A percentile compares a stretch with the other conserved stretches of the same genome.
These are phyloP conservation scores for Lasiodiplodia sp. DNA, from an alignment of 2,329 filamentous ascomycete species.

Conservation along the genomic window DNA sequence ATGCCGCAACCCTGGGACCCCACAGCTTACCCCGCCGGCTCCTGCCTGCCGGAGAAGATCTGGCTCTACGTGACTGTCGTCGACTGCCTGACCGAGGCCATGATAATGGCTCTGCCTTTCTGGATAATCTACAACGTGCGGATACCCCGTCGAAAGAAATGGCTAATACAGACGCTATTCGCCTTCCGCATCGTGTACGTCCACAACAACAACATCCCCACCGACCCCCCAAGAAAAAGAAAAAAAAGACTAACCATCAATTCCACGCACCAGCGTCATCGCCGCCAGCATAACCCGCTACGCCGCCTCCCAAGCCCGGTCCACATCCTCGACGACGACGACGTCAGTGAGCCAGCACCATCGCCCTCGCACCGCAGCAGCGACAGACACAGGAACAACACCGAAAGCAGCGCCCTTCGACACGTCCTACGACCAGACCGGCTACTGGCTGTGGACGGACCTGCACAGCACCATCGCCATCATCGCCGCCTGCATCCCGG, in stretches of 20 bases:
- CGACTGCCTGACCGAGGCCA: constrained; percentile 13
- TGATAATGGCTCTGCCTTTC: constrained; percentile 15
- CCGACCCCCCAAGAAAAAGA: no score
- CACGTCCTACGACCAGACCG: constrained; percentile 15
- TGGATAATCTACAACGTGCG: constrained; percentile 8
- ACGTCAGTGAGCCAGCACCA: not conserved
- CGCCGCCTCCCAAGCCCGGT: constrained; percentile 7
- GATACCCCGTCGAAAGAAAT: constrained; percentile 1
- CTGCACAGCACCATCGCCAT: constrained; percentile 16
- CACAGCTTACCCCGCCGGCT: not conserved
- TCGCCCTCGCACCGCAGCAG: not conserved
- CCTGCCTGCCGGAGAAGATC: constrained; percentile 10
- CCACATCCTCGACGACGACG: not conserved
- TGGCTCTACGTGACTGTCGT: constrained; percentile 9
- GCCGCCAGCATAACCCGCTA: constrained; percentile 15
- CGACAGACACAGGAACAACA: not conserved
- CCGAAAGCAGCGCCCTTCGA: not conserved
- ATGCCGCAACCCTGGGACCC: constrained; percentile 18
- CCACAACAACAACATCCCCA: not conserved
- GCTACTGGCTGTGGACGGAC: constrained; percentile 22
- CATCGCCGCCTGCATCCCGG: constrained; percentile 14
- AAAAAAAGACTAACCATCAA: not conserved
- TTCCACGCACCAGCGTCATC: not conserved
- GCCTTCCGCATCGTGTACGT: constrained; percentile 5
- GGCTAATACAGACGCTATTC: not conserved